Evolutionary conservation across 2,329 filamentous ascomycete genomes (phyloP).

Genomic region (Zarea fungicola): DNA sequence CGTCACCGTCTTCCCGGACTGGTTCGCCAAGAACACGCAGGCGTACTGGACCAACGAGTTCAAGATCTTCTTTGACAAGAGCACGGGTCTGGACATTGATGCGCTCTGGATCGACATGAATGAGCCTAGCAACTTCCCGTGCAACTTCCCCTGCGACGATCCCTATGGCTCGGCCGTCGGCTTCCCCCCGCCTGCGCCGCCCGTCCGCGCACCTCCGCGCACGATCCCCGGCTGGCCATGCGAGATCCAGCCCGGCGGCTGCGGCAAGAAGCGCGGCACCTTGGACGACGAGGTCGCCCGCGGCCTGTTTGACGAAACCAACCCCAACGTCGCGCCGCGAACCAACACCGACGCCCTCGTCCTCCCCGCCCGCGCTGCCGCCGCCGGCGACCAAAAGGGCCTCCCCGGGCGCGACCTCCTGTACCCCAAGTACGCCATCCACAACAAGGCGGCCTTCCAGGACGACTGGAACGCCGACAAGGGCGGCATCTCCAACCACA

Average conservation of each 20-base stretch:
- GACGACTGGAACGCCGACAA: constrained; percentile 46
- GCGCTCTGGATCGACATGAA: constrained; percentile 71
- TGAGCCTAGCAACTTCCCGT: constrained; percentile 41
- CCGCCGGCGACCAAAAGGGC: constrained; percentile 41
- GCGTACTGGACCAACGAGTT: constrained; percentile 68
- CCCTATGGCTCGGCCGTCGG: constrained; percentile 22
- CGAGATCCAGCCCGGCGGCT: constrained; percentile 58
- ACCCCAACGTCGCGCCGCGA: background rate
- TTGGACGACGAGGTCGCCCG: background rate
- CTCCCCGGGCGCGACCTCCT: constrained; percentile 56
- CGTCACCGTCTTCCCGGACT: constrained; percentile 66
- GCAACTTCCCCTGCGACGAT: constrained; percentile 25
- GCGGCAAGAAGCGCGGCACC: constrained; percentile 48
- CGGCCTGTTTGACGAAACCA: background rate
- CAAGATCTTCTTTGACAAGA: constrained; percentile 54
- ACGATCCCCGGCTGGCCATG: constrained; percentile 57
- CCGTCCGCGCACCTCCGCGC: constrained; percentile 58
- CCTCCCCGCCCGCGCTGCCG: constrained; percentile 45
- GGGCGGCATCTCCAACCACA: constrained; percentile 53
- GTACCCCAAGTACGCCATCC: constrained; percentile 70
- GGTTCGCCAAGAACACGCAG: constrained; percentile 61
- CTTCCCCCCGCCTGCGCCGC: constrained; percentile 56
- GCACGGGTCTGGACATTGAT: constrained; percentile 66
- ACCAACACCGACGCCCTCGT: constrained; percentile 5
- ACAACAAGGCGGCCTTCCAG: constrained; percentile 57